Evolutionary conservation across 2,329 filamentous ascomycete genomes (phyloP).

Genomic region (Orbilia quercus): DNA sequence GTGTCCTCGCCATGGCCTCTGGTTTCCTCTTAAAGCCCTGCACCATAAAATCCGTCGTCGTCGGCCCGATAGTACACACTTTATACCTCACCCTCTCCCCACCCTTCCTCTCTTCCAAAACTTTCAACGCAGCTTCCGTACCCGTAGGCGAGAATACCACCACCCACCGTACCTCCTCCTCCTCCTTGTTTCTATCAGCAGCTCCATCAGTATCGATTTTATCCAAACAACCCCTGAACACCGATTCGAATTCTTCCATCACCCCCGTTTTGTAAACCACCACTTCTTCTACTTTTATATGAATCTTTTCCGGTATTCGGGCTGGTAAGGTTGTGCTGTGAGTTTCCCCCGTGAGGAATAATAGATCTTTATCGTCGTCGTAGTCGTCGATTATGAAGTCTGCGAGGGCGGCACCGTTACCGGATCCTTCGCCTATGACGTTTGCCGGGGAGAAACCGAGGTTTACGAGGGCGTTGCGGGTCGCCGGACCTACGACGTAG

Average conservation of each 20-base stretch:
- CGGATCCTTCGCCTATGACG: constrained; percentile 82
- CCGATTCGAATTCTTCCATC: constrained; percentile 78
- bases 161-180: constrained; percentile 71
- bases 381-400: constrained; percentile 84
- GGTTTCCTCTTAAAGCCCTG: constrained; percentile 74
- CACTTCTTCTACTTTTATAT: constrained; percentile 76
- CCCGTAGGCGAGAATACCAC: constrained; percentile 78
- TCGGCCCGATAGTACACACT: constrained; percentile 91
- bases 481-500: constrained; percentile 85
- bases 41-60: constrained; percentile 80
- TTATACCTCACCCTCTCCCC: constrained; percentile 69
- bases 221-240: constrained; percentile 71
- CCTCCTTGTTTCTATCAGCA: constrained; percentile 42
- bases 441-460: constrained; percentile 67
- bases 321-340: constrained; percentile 85
- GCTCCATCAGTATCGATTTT: constrained; percentile 63
- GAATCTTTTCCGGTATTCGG: constrained; percentile 66
- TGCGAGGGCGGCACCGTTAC: constrained; percentile 84
- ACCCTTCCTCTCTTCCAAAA: constrained; percentile 68
- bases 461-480: constrained; percentile 75
- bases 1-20: constrained; percentile 82
- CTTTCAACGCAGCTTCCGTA: constrained; percentile 71
- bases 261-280: constrained; percentile 88
- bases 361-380: constrained; percentile 67
- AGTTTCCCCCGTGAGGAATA: constrained; percentile 92